Conservation (phyloP, 2,329 filamentous ascomycete species). For the Juglanconis oblonga region DNA sequence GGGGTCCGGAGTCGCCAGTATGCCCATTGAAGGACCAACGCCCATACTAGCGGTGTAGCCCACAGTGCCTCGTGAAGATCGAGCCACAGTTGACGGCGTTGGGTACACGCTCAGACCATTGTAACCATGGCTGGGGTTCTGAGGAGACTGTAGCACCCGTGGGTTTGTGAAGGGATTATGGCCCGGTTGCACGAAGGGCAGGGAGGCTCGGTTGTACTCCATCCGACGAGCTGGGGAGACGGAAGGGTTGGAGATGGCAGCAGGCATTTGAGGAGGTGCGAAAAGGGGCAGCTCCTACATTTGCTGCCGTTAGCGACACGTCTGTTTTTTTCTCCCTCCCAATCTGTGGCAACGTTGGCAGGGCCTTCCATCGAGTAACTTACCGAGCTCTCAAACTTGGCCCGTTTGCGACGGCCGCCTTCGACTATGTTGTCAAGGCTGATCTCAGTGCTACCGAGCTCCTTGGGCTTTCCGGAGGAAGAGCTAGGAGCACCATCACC, state of each 20-base stretch:
- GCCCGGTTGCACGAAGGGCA: constrained; percentile 73
- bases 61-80: constrained; percentile 64
- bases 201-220: constrained; percentile 65
- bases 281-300: constrained; percentile 89
- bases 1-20: constrained; percentile 92
- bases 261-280: constrained; percentile 88
- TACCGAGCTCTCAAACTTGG: constrained; percentile 97
- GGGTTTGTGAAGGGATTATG: constrained; percentile 80
- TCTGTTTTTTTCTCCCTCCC: background rate
- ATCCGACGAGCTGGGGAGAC: constrained; percentile 85
- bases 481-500: constrained; percentile 79
- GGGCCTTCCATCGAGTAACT: constrained; percentile 39
- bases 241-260: constrained; percentile 94
- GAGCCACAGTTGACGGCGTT: constrained; percentile 59
- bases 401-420: constrained; percentile 89
- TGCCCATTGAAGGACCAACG: constrained; percentile 41
- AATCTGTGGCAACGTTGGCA: background rate
- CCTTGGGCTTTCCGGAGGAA: constrained; percentile 73
- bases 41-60: constrained; percentile 48
- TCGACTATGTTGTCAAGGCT: constrained; percentile 98
- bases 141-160: constrained; percentile 78
- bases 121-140: constrained; percentile 62
- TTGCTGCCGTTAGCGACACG: constrained; percentile 11
- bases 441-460: constrained; percentile 94
- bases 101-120: constrained; percentile 57